Evolutionary conservation across 306 rosid genomes (phyloP), one percentile per base, ranked within the genome.

Genomic region (Datisca glomerata): DNA sequence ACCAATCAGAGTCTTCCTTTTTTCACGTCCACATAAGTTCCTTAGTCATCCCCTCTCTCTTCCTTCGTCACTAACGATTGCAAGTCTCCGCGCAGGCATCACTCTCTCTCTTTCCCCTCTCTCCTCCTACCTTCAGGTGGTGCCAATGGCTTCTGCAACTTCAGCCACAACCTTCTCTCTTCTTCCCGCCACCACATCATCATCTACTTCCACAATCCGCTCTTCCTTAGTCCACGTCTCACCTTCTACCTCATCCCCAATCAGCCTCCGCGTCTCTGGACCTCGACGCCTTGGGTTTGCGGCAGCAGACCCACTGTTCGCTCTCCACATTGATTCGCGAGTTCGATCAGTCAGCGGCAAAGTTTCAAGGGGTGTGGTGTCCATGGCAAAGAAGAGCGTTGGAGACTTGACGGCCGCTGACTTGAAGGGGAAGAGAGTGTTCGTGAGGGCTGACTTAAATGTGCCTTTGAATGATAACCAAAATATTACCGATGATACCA

Each of bases 301-400:
- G 3, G 92, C 86, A 1, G 86, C 72, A 0, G 94, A 91, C 67
- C 94, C 98, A 2, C 65, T 72, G 12, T 49, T 84, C 12, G 60
- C 94, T 0, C 55, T 51, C n/a, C 57, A 59, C 3, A 84, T 89
- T 15, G 91, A 93, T 5, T 52, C 84, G n/a, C 73, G 49, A 11
- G 75, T 75, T 21, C 59, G 63, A 12, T 55, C 78, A 4, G 57
- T 66, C 7, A 12, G 51, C n/a, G 66, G 84, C 2, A 78, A 46
- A 21, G 75, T 61, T 3, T 51, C 48, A 2, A 68, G 94, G 29
- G 94, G 72, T 0, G 81, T 77, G 7, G 79, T 66, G 11, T 65
- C 86, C 2, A 83, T 83, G 98, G 93, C 96, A 32, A 91, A 91
- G 71, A 91, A 61, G 73, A 91, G 98, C 47, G 96, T 84, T 3